phyloP scores from a whole-genome alignment of 2,329 filamentous ascomycete genomes.

The Fusarium pseudoanthophilum region DNA sequence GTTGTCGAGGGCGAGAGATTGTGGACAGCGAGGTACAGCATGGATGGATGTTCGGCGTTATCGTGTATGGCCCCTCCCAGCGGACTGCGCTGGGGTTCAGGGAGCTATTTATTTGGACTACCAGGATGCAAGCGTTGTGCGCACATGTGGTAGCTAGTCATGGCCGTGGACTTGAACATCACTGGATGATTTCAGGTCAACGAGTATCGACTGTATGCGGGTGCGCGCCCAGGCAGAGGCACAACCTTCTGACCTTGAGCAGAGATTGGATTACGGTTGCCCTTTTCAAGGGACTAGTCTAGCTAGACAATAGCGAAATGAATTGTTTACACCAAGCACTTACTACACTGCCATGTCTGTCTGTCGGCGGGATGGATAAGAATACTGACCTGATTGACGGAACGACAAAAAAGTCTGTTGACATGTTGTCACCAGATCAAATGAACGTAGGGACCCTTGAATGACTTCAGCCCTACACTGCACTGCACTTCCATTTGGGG shows the following conservation, averaged over 20 bases:
- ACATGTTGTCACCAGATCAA: background rate
- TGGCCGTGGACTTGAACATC: background rate
- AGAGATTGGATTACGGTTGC: conserved; percentile 8
- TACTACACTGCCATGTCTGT: background rate
- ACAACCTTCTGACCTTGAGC: conserved; percentile 32
- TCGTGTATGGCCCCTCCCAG: conserved; percentile 36
- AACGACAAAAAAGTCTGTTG: background rate
- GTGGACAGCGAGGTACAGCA: conserved; percentile 35
- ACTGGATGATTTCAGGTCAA: conserved; percentile 10
- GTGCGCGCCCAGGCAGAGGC: conserved; percentile 13
- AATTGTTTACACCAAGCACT: background rate
- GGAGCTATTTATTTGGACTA: conserved; percentile 26
- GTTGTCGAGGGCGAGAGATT: conserved; percentile 33
- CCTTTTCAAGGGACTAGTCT: background rate
- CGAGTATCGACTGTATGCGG: background rate
- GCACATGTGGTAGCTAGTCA: background rate
- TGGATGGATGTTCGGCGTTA: conserved; percentile 48
- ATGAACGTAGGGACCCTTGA: conserved; percentile 23
- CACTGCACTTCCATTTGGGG: conserved; percentile 29
- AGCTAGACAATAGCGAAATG: conserved; percentile 10
- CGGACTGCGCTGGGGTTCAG: background rate
- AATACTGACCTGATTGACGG: background rate
- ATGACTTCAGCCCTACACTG: conserved; percentile 37
- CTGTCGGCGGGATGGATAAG: background rate
- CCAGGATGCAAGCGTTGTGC: background rate